Evolutionary conservation across 768 basidiomycete genomes (phyloP).

Genomic region (Termitomyces sp.): DNA sequence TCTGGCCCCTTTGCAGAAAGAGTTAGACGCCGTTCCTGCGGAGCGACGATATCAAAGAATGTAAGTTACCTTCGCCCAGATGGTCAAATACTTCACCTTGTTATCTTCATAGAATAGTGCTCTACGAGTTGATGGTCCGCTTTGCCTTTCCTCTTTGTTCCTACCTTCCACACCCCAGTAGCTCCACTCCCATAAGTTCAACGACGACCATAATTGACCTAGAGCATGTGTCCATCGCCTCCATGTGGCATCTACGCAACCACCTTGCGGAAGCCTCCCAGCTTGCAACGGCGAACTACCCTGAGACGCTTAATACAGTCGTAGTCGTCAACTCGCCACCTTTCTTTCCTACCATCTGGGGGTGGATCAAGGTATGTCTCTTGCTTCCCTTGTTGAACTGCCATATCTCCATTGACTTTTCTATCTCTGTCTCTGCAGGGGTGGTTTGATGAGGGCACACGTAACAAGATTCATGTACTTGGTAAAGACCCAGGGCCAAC

Average conservation of each 20-base stretch:
- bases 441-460: conserved; percentile 79
- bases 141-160: conserved; percentile 65
- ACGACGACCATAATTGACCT: conserved; percentile 72
- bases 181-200: conserved; percentile 51
- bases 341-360: conserved; percentile 82
- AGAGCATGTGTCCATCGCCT: conserved; percentile 49
- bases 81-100: not conserved
- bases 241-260: conserved; percentile 64
- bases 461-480: conserved; percentile 72
- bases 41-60: conserved; percentile 65
- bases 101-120: conserved; percentile 40
- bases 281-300: conserved; percentile 77
- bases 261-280: conserved; percentile 74
- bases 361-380: conserved; percentile 65
- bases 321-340: conserved; percentile 75
- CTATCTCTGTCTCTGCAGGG: conserved; percentile 29
- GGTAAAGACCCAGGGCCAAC: conserved; percentile 51
- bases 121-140: conserved; percentile 63
- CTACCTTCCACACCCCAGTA: conserved; percentile 46
- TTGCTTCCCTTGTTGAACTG: not conserved
- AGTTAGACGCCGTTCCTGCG: conserved; percentile 48
- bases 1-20: conserved; percentile 51
- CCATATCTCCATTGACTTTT: not conserved
- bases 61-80: conserved; percentile 33
- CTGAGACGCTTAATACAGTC: conserved; percentile 67